Conservation (phyloP, 2,329 filamentous ascomycete species). For the Ophiostoma piceae region DNA sequence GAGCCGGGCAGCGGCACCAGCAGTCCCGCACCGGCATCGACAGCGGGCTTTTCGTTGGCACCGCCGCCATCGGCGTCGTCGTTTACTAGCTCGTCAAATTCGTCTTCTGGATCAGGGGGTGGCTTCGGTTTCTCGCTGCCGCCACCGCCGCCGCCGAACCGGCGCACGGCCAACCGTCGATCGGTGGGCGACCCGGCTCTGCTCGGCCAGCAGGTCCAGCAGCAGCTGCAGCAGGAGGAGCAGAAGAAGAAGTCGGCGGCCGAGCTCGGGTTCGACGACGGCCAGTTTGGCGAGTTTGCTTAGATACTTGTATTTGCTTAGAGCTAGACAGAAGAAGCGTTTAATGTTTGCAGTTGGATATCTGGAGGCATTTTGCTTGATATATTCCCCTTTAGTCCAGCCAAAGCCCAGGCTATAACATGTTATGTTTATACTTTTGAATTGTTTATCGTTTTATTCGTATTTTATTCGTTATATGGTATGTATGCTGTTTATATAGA, state of each 20-base stretch:
- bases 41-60: constrained; percentile 59
- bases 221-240: constrained; percentile 10
- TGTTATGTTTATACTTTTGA: neutral
- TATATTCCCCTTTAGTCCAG: neutral
- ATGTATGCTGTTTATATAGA: neutral
- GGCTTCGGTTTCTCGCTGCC: constrained; percentile 39
- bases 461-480: neutral
- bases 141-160: constrained; percentile 60
- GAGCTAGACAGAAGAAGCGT: constrained; percentile 30
- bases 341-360: neutral
- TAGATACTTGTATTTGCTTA: constrained; percentile 51
- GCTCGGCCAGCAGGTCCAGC: constrained; percentile 16
- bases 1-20: constrained; percentile 18
- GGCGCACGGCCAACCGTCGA: constrained; percentile 31
- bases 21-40: constrained; percentile 20
- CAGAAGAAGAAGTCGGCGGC: constrained; percentile 48
- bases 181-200: constrained; percentile 25
- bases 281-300: constrained; percentile 80
- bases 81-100: constrained; percentile 50
- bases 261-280: constrained; percentile 78
- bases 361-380: neutral
- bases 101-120: constrained; percentile 22
- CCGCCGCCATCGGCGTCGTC: constrained; percentile 54
- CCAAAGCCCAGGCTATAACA: neutral
- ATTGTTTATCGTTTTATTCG: neutral